Base-by-base conservation (phyloP, 768 basidiomycete genomes). In the Thelephora ganbajun region DNA sequence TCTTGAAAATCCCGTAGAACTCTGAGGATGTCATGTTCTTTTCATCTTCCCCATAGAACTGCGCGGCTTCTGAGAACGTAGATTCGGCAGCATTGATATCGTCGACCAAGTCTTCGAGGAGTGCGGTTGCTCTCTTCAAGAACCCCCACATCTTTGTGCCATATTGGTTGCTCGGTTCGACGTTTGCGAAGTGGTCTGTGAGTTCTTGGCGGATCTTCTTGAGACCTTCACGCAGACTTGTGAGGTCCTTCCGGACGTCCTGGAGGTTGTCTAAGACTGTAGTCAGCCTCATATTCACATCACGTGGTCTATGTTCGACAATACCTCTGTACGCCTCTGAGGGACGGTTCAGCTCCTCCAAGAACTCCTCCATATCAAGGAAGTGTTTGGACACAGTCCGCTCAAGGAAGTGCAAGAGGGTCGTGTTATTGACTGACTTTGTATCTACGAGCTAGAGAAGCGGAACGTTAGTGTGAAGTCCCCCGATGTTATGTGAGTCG, bases 1-100 rank as follows among this genome's bases (percentile, higher is more conserved):
- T 96, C 67, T 96, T 92, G 76, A 98, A 97, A 56, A 94, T 81
- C 11, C 80, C 90, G 65, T 90, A 99, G 68, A 98, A 99, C 57
- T 97, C 94, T 2, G 83, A 72, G 0, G 91, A 89, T 43, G 82
- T 66, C 76, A 83, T 80, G 52, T 70, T 83, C 63, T 83, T 86
- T 54, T 88, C 83, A 35, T 96, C 93, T 63, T 99, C 96, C 11
- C 93, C 92, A 58, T 86, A 99, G 59, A 90, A 94, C 48, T 72
- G 79, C 50, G 94, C 73, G 14, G 90, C 91, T 52, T 94, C 89
- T 33, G 73, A 72, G 59, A 91, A 91, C 0, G 79, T 80, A 1
- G 82, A 72, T 20, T 91, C 87, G 1, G 94, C 92, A 48, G 82
- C 74, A 48, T 83, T 85, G 51, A 94, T 82, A 55, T 89, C 80